Conservation (phyloP, 257 asterid species). For the Paulownia fortunei region DNA sequence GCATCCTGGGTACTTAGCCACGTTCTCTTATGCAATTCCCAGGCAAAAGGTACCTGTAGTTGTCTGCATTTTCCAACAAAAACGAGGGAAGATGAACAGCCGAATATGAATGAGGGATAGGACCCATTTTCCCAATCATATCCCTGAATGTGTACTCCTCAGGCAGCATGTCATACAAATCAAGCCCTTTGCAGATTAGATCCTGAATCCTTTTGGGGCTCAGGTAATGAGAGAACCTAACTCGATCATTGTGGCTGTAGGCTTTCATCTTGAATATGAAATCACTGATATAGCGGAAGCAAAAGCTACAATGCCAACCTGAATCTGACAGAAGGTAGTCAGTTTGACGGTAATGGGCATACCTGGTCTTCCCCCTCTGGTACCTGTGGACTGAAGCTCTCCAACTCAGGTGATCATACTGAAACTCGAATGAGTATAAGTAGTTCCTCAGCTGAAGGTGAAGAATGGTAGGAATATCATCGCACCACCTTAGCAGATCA, state of each 20-base stretch:
- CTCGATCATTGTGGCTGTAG: slow-evolving; percentile 68
- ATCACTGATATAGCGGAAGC: slow-evolving; percentile 62
- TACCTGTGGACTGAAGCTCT: slow-evolving; percentile 74
- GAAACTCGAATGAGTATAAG: slow-evolving; percentile 67
- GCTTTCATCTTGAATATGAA: slow-evolving; percentile 82
- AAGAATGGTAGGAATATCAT: slow-evolving; percentile 59
- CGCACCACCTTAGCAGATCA: slow-evolving; percentile 70
- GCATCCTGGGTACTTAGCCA: slow-evolving; percentile 33
- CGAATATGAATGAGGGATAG: slow-evolving; percentile 62
- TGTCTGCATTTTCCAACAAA: slow-evolving; percentile 55
- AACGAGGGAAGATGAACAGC: slow-evolving; percentile 67
- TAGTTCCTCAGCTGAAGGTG: slow-evolving; percentile 72
- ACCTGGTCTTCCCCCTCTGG: slow-evolving; percentile 49
- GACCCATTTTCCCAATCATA: slow-evolving; percentile 69
- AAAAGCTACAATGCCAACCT: slow-evolving; percentile 88
- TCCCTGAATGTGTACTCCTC: slow-evolving; percentile 76
- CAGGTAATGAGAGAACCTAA: slow-evolving; percentile 60
- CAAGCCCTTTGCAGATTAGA: slow-evolving; percentile 61
- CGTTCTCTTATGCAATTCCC: slow-evolving; percentile 65
- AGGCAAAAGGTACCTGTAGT: slow-evolving; percentile 61
- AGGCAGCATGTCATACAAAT: slow-evolving; percentile 70
- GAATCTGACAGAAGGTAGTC: slow-evolving; percentile 63
- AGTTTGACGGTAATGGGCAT: slow-evolving; percentile 67
- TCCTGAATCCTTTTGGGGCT: slow-evolving; percentile 67
- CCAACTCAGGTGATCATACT: slow-evolving; percentile 57